A percentile compares a stretch with the other conserved stretches of the same genome.
phyloP scores from a whole-genome alignment of 352 stramenopile species.

The Pythium sp. region DNA sequence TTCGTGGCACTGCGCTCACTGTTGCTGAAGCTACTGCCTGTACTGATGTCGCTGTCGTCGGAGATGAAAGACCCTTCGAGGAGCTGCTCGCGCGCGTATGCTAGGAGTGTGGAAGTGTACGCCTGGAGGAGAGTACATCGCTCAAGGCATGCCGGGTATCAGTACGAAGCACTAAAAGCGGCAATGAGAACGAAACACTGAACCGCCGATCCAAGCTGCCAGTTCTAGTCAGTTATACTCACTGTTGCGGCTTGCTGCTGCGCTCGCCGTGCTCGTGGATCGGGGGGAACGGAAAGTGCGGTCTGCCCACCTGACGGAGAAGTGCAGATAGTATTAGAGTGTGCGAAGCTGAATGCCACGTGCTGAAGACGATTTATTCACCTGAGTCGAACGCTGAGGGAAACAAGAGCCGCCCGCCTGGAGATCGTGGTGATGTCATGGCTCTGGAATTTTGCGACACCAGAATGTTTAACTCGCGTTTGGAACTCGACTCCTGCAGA shows the following conservation, averaged over 20 bases:
- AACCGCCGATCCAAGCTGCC: too few relatives aligned
- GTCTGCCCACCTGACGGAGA: conserved; percentile 20
- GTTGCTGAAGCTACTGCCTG: conserved; percentile 6
- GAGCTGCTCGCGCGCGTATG: conserved; percentile 32
- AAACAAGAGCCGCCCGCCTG: conserved; percentile 17
- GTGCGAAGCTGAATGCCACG: not conserved
- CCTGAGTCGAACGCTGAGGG: conserved; percentile 32
- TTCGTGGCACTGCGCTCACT: not conserved
- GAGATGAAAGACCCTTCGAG: conserved; percentile 24
- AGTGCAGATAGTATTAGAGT: not conserved
- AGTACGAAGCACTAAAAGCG: not conserved
- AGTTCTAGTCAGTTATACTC: not conserved
- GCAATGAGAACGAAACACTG: not conserved
- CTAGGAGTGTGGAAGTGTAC: conserved; percentile 32
- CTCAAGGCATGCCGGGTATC: not conserved
- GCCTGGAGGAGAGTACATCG: conserved; percentile 10
- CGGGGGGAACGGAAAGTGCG: conserved; percentile 26
- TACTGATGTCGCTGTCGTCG: conserved; percentile 4
- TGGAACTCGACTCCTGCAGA: conserved; percentile 12
- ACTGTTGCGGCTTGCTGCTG: conserved; percentile 21
- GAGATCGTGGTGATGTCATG: conserved; percentile 18
- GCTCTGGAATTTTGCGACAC: conserved; percentile 11
- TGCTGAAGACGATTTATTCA: conserved; percentile 2
- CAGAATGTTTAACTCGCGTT: conserved; percentile 6
- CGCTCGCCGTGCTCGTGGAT: conserved; percentile 23